Evolutionary conservation across 2,329 filamentous ascomycete species (phyloP).

Genomic region (Magnaporthiopsis rhizophila): DNA sequence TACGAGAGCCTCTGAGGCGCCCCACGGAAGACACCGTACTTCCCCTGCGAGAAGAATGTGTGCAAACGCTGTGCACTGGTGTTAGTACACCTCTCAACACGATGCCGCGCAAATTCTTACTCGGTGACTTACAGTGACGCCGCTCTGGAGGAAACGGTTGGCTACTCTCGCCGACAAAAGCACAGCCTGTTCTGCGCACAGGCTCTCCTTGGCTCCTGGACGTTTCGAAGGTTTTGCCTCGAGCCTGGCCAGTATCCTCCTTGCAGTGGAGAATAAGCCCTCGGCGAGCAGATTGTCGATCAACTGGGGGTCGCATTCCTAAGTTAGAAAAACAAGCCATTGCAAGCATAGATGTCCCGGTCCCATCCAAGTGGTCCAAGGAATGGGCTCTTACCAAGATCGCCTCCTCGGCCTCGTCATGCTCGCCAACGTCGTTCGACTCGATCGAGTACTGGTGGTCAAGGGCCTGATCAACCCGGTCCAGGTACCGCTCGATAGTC

Average conservation of each 20-base stretch:
- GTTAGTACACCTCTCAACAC: neutral
- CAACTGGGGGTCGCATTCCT: constrained; percentile 14
- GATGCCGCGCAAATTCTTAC: neutral
- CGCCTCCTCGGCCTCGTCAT: constrained; percentile 37
- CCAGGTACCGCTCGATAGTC: constrained; percentile 39
- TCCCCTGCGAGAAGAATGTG: constrained; percentile 37
- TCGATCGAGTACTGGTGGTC: constrained; percentile 32
- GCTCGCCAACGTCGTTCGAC: constrained; percentile 16
- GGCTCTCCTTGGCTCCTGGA: constrained; percentile 12
- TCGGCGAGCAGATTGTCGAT: constrained; percentile 41
- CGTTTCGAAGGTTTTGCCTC: constrained; percentile 10
- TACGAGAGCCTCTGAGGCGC: constrained; percentile 30
- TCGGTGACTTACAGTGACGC: constrained; percentile 21
- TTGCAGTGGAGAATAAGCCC: constrained; percentile 37
- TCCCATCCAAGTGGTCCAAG: neutral
- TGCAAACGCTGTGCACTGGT: constrained; percentile 26
- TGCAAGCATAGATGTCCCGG: neutral
- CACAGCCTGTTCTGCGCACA: constrained; percentile 37
- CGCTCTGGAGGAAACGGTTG: constrained; percentile 34
- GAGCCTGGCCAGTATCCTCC: neutral
- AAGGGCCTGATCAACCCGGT: constrained; percentile 31
- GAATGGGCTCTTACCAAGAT: constrained; percentile 25
- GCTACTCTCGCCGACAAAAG: constrained; percentile 37
- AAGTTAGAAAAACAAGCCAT: constrained; percentile 11
- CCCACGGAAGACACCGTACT: constrained; percentile 42